These are phyloP conservation scores for Kazachstania bromeliacearum DNA, from an alignment of 805 yeast species.

Conservation along the genomic window DNA sequence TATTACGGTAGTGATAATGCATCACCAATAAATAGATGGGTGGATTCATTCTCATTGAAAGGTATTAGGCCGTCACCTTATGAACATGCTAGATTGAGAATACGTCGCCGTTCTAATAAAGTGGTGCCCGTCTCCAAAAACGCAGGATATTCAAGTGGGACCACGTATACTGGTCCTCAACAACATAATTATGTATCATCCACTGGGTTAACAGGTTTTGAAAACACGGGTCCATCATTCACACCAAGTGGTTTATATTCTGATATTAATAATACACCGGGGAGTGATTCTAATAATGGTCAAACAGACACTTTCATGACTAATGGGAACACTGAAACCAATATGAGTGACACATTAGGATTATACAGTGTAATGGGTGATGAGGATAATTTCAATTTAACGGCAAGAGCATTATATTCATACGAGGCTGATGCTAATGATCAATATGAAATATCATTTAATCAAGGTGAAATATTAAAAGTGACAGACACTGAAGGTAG, in stretches of 20 bases:
- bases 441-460: slow-evolving; percentile 83
- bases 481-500: slow-evolving; percentile 90
- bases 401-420: slow-evolving; percentile 77
- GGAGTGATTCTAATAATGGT: no score
- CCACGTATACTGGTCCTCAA: neutral
- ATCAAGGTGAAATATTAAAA: slow-evolving; percentile 82
- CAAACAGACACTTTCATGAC: slow-evolving; percentile 9
- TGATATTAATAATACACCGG: slow-evolving; percentile 1
- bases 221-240: slow-evolving; percentile 34
- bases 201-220: slow-evolving; percentile 52
- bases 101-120: slow-evolving; percentile 16
- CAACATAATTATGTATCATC: slow-evolving; percentile 36
- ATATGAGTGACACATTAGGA: slow-evolving; percentile 30
- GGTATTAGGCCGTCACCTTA: slow-evolving; percentile 34
- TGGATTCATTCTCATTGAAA: slow-evolving; percentile 70
- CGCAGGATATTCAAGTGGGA: neutral
- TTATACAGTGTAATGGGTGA: slow-evolving; percentile 30
- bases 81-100: slow-evolving; percentile 19
- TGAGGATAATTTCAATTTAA: slow-evolving; percentile 53
- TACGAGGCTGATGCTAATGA: slow-evolving; percentile 89
- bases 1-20: slow-evolving; percentile 87
- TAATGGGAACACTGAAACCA: slow-evolving; percentile 26
- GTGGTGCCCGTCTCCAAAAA: neutral
- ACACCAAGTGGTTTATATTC: slow-evolving; percentile 1
- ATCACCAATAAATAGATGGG: slow-evolving; percentile 74